phyloP scores from a whole-genome alignment of 768 basidiomycete genomes.

The Xerocomus potaroensis region DNA sequence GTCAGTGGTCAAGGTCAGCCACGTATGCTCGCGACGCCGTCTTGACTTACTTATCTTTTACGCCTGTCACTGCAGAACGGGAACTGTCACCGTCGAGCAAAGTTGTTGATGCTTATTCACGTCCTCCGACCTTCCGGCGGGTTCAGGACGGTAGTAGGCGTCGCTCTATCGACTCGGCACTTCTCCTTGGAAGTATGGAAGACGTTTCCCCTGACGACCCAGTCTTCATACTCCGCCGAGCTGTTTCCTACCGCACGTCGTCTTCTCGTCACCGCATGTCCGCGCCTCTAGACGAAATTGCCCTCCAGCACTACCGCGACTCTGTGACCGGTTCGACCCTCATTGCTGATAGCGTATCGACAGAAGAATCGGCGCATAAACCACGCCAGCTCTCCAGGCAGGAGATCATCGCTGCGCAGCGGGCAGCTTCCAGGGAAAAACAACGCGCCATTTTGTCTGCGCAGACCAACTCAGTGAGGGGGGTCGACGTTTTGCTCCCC shows the following conservation, averaged over 20 bases:
- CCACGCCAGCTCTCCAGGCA: conserved; percentile 56
- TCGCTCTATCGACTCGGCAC: conserved; percentile 79
- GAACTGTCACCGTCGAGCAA: conserved; percentile 76
- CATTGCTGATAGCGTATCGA: conserved; percentile 40
- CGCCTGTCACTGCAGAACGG: conserved; percentile 50
- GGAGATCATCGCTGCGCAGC: conserved; percentile 92
- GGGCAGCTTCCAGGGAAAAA: conserved; percentile 79
- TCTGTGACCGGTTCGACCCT: conserved; percentile 55
- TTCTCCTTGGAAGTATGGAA: conserved; percentile 62
- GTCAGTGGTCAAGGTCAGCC: conserved; percentile 59
- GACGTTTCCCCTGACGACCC: conserved; percentile 85
- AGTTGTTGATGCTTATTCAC: conserved; percentile 77
- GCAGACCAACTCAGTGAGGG: conserved; percentile 78
- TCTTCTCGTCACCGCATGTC: conserved; percentile 68
- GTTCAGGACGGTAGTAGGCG: conserved; percentile 62
- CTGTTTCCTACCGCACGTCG: conserved; percentile 66
- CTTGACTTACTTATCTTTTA: conserved; percentile 7
- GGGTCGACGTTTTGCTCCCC: conserved; percentile 84
- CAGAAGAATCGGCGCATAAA: conserved; percentile 34
- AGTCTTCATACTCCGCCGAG: conserved; percentile 83
- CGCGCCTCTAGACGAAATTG: conserved; percentile 80
- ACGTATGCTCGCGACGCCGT: not conserved
- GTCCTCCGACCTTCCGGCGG: conserved; percentile 67
- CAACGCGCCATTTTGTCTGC: conserved; percentile 83
- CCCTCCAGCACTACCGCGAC: conserved; percentile 66